Percentiles rank a stretch among this genome's conserved stretches.
phyloP scores from a whole-genome alignment of 768 basidiomycete species.

The Lepiota subincarnata region DNA sequence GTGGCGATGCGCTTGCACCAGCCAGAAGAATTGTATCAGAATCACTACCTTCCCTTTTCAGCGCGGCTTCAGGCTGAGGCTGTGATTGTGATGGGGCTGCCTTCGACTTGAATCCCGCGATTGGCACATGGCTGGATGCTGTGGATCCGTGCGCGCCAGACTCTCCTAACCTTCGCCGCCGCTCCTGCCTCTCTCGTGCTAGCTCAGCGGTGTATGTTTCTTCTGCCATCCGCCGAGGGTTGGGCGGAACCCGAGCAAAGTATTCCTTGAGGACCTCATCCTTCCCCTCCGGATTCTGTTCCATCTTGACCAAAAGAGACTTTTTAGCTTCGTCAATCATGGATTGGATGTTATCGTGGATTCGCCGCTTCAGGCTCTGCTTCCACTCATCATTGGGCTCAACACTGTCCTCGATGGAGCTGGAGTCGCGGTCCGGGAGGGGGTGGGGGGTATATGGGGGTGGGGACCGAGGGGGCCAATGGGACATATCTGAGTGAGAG shows the following conservation, averaged over 20 bases:
- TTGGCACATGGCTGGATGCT: too few species aligned
- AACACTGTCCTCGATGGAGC: conserved; percentile 14
- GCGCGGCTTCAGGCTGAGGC: too few species aligned
- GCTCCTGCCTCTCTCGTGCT: conserved; percentile 44
- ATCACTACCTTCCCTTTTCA: too few species aligned
- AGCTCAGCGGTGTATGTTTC: conserved; percentile 44
- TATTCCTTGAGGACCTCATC: conserved; percentile 33
- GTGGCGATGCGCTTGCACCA: too few species aligned
- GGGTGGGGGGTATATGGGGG: too few species aligned
- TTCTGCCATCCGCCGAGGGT: conserved; percentile 39
- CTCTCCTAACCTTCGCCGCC: conserved; percentile 29
- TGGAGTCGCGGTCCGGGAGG: too few species aligned
- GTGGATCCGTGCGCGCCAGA: too few species aligned
- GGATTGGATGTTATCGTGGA: conserved; percentile 39
- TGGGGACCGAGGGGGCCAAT: too few species aligned
- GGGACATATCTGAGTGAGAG: too few species aligned
- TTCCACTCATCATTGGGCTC: conserved; percentile 62
- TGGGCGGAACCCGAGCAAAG: conserved; percentile 32
- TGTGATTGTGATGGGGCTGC: too few species aligned
- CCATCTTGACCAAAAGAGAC: conserved; percentile 48
- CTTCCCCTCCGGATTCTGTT: conserved; percentile 32
- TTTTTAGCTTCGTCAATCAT: conserved; percentile 65
- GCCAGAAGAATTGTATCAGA: too few species aligned
- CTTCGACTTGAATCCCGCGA: too few species aligned
- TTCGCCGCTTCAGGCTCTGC: conserved; percentile 35